Conservation (phyloP, 352 stramenopile genomes). For the Phytophthora hibernalis region DNA sequence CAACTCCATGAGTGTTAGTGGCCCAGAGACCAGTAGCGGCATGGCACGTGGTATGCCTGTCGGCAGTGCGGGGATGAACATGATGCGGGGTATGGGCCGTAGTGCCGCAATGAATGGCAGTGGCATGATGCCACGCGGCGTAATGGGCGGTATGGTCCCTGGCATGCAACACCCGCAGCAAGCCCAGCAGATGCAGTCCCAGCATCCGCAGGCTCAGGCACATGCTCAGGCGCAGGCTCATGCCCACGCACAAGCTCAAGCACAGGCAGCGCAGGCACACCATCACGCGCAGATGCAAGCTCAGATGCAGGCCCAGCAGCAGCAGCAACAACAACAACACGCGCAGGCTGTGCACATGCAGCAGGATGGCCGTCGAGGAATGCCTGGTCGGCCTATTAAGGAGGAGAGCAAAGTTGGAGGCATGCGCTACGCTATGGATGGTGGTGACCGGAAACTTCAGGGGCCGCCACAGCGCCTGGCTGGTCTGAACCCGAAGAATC, state of each 20-base stretch:
- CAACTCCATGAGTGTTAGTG: conserved; percentile 46
- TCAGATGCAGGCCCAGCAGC: conserved; percentile 69
- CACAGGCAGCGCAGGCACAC: conserved; percentile 63
- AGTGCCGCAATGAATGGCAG: conserved; percentile 63
- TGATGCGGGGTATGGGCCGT: conserved; percentile 72
- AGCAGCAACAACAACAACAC: conserved; percentile 79
- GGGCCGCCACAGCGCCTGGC: conserved; percentile 62
- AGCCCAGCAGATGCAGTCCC: conserved; percentile 57
- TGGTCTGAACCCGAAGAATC: conserved; percentile 78
- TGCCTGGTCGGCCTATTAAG: conserved; percentile 73
- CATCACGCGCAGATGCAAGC: conserved; percentile 68
- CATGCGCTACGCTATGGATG: conserved; percentile 72
- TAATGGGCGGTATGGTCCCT: conserved; percentile 71
- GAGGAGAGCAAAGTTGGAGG: conserved; percentile 66
- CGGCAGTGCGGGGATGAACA: conserved; percentile 64
- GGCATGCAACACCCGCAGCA: conserved; percentile 74
- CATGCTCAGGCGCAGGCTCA: conserved; percentile 65
- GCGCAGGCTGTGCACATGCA: conserved; percentile 68
- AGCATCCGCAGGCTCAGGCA: conserved; percentile 66
- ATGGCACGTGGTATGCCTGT: conserved; percentile 56
- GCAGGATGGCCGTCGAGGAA: conserved; percentile 63
- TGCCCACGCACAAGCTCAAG: conserved; percentile 67
- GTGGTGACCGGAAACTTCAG: conserved; percentile 67
- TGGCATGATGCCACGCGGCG: conserved; percentile 70
- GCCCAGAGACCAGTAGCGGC: conserved; percentile 53